phyloP scores from a whole-genome alignment of 257 asterid genomes.

The Solanum chilense region DNA sequence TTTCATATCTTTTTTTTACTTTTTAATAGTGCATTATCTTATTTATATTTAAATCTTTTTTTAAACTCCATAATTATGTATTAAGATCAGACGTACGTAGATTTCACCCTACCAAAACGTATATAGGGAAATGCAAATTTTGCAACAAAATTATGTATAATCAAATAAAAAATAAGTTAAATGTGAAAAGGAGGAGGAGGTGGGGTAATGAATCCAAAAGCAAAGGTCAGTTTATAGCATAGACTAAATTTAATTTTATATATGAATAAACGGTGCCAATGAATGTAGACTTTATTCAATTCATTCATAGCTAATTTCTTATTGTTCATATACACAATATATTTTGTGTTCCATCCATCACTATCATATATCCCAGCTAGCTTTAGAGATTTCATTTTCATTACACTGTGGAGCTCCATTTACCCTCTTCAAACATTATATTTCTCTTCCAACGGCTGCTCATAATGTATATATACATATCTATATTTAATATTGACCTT shows the following conservation, averaged over 20 bases:
- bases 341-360: neutral
- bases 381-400: neutral
- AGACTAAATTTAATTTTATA: conserved; percentile 2
- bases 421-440: neutral
- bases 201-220: neutral
- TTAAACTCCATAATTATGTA: neutral
- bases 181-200: neutral
- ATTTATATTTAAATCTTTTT: neutral
- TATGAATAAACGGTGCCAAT: conserved; percentile 6
- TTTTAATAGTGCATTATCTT: neutral
- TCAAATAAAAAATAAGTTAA: neutral
- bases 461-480: neutral
- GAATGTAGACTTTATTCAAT: conserved; percentile 13
- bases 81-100: neutral
- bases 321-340: neutral
- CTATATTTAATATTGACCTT: neutral
- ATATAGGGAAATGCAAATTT: neutral
- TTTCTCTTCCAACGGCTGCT: neutral
- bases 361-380: neutral
- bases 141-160: neutral
- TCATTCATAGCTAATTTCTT: neutral
- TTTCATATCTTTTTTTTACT: neutral
- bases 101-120: neutral
- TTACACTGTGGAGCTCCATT: neutral
- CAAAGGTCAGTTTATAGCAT: neutral